Base-by-base conservation (phyloP, 1,284 basidiomycete genomes). In the Rhodotorula sp. region DNA sequence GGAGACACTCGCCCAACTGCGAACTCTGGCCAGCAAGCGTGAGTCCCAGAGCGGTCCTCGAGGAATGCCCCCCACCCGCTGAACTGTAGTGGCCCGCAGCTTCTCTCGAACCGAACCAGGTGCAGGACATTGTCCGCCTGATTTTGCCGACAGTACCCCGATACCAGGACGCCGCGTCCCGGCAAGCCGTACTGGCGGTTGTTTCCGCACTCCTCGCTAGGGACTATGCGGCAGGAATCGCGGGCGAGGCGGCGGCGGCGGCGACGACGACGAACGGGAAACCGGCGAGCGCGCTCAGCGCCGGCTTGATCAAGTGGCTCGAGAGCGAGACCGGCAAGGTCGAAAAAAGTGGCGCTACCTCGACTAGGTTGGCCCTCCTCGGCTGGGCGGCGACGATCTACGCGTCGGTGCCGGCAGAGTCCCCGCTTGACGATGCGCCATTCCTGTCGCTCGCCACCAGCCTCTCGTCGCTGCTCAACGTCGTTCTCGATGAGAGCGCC, bases 341-440 rank as follows among this genome's bases (percentile, higher is more conserved):
- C 48, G 79, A 78, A 66, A 79, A 78, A 56, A 67, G 66, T 18
- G 74, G 77, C 8, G 71, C 79, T 2, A 73, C 78, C 15, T 59
- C 75, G 81, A 87, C 90, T 73, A 78, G 90, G 48, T 90, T 90
- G 78, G 87, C 90, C 26, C 85, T 93, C 10, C 83, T 92, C 49
- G 87, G 84, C 75, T 93, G 91, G 90, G 83, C 87, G 12, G 89
- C 88, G 78, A 85, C 84, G 20, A 80, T 92, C 56, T 91, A 90
- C 78, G 15, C 52, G 3, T 51, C 68, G 3, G 59, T 67, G 3
- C 68, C 61, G 5, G 20, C 29, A 12, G 70, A 66, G 14, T 29
- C 34, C 7, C 48, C 31, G 29, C 65, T 83, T 1, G 81, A 83
- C 4, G 83, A 85, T 3, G 82, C 83, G 21, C 77, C 83, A 34